Base-by-base conservation (phyloP, 345 rosid species). In the Pistacia vera region DNA sequence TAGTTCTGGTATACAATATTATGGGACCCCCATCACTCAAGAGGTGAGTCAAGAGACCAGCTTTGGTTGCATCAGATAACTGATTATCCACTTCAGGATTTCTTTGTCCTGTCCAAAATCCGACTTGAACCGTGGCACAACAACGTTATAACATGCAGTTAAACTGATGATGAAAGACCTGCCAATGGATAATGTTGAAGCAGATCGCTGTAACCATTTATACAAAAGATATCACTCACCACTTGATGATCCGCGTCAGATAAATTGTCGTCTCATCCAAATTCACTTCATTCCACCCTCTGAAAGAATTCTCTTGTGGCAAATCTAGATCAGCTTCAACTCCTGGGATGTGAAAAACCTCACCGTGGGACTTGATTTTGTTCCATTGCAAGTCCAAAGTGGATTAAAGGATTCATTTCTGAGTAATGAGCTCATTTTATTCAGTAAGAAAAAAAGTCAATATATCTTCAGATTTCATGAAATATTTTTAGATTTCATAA, bases 361-460 rank as follows among this genome's bases (percentile, higher is more conserved):
- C 70, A 92, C 92, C 0, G 78, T 59, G 16, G 99, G 97, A 81
- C 93, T 88, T 44, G 98, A 93, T 73, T 83, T 89, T 46, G 99
- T 83, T 68, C 99, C 99, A 16, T 89, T 85, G 81, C 97, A 96
- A 89, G 82, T 59, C 99, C 98, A 60, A 92, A 93, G 85, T 96
- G 97, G 58, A 96, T 82, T 17, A 93, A 75, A 8, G 99, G 97
- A 74, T 91, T 93, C 75, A 88, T 70, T 76, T 92, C 38, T 80
- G 76, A 77, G 85, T 79, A 55, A 79, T 78, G 12, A 90, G 78
- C 99, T 95, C 79, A 78, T 25, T 5, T 38, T 35, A 20, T 36
- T 28, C 38, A 61, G 4, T 54, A 28, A 60, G 17, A 16, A 55
- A 57, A 38, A 48, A 48, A 0, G 1, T 2, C 18, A 4, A 54